A percentile compares a stretch with the other conserved stretches of the same genome.
phyloP scores from a whole-genome alignment of 2,329 filamentous ascomycete genomes.

The Stemphylium beticola region DNA sequence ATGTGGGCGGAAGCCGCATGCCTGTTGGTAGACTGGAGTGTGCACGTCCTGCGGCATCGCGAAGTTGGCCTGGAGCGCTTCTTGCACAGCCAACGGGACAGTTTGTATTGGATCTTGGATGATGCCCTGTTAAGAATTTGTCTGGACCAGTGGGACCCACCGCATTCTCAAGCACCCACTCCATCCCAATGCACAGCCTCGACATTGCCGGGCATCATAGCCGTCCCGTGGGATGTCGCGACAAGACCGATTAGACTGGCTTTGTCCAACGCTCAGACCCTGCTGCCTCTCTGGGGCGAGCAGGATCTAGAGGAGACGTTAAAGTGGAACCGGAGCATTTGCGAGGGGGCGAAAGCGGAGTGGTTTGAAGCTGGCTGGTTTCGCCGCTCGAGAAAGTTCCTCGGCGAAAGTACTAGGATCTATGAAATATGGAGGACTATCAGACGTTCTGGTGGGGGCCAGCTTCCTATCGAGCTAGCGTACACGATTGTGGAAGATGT shows the following conservation, averaged over 20 bases:
- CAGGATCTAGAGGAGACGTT: constrained; percentile 7
- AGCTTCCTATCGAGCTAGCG: constrained; percentile 18
- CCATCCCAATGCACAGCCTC: background rate
- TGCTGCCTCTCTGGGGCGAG: constrained; percentile 10
- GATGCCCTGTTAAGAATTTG: constrained; percentile 21
- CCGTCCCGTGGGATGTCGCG: constrained; percentile 8
- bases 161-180: background rate
- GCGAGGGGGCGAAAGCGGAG: background rate
- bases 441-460: constrained; percentile 9
- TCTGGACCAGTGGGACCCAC: constrained; percentile 19
- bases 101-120: constrained; percentile 24
- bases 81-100: constrained; percentile 20
- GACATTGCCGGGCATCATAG: background rate
- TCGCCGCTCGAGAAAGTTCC: constrained; percentile 9
- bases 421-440: constrained; percentile 23
- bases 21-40: constrained; percentile 16
- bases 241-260: constrained; percentile 2
- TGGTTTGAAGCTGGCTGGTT: constrained; percentile 14
- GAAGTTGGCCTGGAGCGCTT: constrained; percentile 13
- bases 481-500: constrained; percentile 17
- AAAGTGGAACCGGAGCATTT: background rate
- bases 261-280: background rate
- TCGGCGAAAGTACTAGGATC: constrained; percentile 13
- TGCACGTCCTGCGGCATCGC: constrained; percentile 9
- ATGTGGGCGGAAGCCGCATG: constrained; percentile 14